Conservation (phyloP, 352 stramenopile genomes). For the Phytopythium kandeliae region DNA sequence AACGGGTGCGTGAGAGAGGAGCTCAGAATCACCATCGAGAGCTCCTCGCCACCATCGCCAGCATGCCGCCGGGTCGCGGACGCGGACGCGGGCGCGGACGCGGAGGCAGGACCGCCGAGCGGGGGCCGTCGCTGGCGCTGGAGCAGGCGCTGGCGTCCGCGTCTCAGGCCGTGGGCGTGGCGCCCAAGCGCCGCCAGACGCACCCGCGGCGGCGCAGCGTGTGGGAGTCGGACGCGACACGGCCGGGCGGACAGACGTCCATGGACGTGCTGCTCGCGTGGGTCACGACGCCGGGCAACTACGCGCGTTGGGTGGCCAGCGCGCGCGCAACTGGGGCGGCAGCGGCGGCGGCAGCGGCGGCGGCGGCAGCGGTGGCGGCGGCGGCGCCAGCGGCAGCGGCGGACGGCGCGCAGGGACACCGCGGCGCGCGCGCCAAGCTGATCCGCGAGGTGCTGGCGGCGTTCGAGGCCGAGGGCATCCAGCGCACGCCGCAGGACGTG, state of each 20-base stretch:
- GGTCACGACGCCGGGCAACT: constrained; percentile 23
- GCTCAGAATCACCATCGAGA: too few species aligned
- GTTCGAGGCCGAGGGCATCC: constrained; percentile 13
- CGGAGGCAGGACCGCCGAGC: not conserved
- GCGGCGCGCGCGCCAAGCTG: constrained; percentile 1
- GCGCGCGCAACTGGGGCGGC: not conserved
- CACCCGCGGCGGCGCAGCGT: not conserved
- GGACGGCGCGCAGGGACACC: not conserved
- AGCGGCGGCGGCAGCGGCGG: too few species aligned
- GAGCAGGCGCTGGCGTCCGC: constrained; percentile 2
- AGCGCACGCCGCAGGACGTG: constrained; percentile 12
- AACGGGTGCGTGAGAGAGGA: too few species aligned
- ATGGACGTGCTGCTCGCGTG: constrained; percentile 28
- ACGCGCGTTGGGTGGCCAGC: constrained; percentile 12
- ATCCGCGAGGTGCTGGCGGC: constrained; percentile 12
- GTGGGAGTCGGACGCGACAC: constrained; percentile 20
- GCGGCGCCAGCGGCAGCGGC: too few species aligned
- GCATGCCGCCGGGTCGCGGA: too few species aligned
- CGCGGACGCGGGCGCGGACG: not conserved
- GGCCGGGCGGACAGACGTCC: constrained; percentile 10
- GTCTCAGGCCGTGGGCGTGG: not conserved
- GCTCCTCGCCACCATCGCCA: too few species aligned
- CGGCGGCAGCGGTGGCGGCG: not conserved
- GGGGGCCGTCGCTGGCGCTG: not conserved
- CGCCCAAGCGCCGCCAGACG: too few species aligned